Evolutionary conservation across 306 rosid genomes (phyloP).

Genomic region (Echinosophora koreensis): DNA sequence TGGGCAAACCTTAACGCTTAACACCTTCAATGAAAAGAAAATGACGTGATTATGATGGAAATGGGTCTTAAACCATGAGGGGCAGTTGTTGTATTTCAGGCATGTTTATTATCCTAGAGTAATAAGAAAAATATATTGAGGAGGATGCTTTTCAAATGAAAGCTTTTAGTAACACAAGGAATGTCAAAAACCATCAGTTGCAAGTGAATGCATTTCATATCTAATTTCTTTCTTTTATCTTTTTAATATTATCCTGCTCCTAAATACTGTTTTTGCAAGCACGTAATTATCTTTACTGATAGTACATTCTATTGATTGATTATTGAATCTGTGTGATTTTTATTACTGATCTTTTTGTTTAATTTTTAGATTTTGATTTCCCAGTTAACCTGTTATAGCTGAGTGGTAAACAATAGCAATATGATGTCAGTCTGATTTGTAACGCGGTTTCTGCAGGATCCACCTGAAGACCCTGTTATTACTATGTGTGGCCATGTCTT

Average conservation of each 20-base stretch:
- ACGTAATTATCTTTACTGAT: slow-evolving; percentile 2
- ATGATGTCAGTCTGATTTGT: slow-evolving; percentile 43
- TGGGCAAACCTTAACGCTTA: neutral
- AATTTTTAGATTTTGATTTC: slow-evolving; percentile 30
- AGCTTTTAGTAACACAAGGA: slow-evolving; percentile 8
- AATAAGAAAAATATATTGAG: neutral
- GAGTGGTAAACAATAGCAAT: slow-evolving; percentile 25
- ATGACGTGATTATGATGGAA: slow-evolving; percentile 12
- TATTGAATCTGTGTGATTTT: slow-evolving; percentile 21
- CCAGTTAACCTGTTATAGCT: slow-evolving; percentile 12
- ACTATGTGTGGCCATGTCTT: slow-evolving; percentile 94
- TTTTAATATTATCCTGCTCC: neutral
- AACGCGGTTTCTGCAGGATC: slow-evolving; percentile 73
- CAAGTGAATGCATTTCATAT: slow-evolving; percentile 20
- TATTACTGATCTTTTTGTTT: neutral
- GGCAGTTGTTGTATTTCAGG: neutral
- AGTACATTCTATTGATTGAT: slow-evolving; percentile 1
- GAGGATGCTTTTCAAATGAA: slow-evolving; percentile 3
- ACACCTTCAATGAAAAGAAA: slow-evolving; percentile 31
- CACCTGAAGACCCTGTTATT: slow-evolving; percentile 87
- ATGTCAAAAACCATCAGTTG: slow-evolving; percentile 37
- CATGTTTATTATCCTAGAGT: neutral
- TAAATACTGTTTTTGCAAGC: neutral
- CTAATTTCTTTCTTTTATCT: neutral
- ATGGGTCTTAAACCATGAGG: slow-evolving; percentile 20